A percentile compares a stretch with the other conserved stretches of the same genome.
Evolutionary conservation across 2,329 filamentous ascomycete genomes (phyloP).

Genomic region (Calcarisporium arbuscula): DNA sequence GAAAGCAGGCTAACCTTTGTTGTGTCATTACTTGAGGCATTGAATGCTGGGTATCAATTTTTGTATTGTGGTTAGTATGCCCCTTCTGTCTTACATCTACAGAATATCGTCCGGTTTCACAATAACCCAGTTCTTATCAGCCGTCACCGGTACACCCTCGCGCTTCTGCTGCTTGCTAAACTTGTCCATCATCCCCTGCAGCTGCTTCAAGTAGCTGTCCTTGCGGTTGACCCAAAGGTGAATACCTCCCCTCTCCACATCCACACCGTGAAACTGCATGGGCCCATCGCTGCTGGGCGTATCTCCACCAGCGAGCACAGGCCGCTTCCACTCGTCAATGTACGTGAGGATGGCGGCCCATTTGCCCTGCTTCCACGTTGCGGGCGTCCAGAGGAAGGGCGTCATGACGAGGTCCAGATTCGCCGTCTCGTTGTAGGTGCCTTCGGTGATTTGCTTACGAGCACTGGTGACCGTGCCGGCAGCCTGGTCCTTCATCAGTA

Average conservation of each 20-base stretch:
- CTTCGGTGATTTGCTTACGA: conserved; percentile 32
- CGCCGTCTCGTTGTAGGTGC: conserved; percentile 24
- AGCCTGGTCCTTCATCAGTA: conserved; percentile 26
- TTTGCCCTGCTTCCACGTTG: conserved; percentile 37
- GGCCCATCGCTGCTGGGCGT: conserved; percentile 36
- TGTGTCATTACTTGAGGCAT: no score
- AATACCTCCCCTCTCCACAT: conserved; percentile 32
- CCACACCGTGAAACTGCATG: conserved; percentile 39
- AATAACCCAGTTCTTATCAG: conserved; percentile 38
- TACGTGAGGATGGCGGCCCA: conserved; percentile 36
- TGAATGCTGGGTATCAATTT: no score
- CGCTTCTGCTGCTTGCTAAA: conserved; percentile 25
- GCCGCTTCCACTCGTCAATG: conserved; percentile 36
- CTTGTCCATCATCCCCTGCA: conserved; percentile 30
- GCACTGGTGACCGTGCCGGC: conserved; percentile 24
- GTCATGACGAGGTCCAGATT: conserved; percentile 34
- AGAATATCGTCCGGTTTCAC: conserved; percentile 33
- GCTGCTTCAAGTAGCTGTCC: conserved; percentile 24
- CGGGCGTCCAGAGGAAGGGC: conserved; percentile 35
- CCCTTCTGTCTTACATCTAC: no score
- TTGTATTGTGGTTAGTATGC: no score
- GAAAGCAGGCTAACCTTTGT: no score
- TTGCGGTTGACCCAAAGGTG: conserved; percentile 36
- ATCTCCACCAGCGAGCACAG: conserved; percentile 35
- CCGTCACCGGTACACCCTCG: conserved; percentile 31